phyloP scores from a whole-genome alignment of 2,329 filamentous ascomycete genomes.

The Aspergillus piperis region DNA sequence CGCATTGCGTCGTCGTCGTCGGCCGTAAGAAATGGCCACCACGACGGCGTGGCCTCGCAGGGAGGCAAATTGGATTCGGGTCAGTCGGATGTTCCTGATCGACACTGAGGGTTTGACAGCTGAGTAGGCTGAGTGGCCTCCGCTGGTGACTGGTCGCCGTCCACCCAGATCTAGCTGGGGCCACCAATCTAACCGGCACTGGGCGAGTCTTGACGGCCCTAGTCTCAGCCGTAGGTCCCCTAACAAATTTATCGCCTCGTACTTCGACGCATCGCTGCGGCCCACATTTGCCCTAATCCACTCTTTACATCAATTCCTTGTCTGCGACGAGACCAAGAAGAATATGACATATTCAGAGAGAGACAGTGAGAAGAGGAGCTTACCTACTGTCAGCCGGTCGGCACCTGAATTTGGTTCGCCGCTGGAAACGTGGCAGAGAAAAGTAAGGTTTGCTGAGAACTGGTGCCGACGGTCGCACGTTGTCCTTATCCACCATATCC shows the following conservation, averaged over 20 bases:
- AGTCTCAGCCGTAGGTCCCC: not conserved
- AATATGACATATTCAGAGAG: not conserved
- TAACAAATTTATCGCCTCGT: not conserved
- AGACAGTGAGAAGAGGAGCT: not conserved
- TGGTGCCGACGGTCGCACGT: conserved; percentile 1
- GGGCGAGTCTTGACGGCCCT: conserved; percentile 7
- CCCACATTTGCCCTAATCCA: conserved; percentile 3
- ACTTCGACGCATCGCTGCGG: not conserved
- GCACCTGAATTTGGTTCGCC: not conserved
- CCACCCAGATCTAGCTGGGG: conserved; percentile 1
- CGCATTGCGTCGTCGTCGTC: conserved; percentile 2
- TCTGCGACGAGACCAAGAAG: not conserved
- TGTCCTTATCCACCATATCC: not conserved
- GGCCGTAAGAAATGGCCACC: not conserved
- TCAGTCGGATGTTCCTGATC: conserved; percentile 15
- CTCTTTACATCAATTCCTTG: not conserved
- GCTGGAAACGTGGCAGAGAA: not conserved
- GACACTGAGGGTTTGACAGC: conserved; percentile 8
- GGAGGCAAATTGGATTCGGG: conserved; percentile 8
- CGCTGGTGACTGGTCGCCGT: conserved; percentile 4
- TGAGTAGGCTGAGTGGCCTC: conserved; percentile 5
- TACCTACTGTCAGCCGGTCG: not conserved
- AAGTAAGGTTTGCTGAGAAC: not conserved
- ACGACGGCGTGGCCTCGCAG: not conserved
- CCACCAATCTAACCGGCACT: conserved; percentile 3